Percentiles rank a stretch among this genome's conserved stretches.
phyloP scores from a whole-genome alignment of 352 stramenopile species.

The Phytophthora sojae region DNA sequence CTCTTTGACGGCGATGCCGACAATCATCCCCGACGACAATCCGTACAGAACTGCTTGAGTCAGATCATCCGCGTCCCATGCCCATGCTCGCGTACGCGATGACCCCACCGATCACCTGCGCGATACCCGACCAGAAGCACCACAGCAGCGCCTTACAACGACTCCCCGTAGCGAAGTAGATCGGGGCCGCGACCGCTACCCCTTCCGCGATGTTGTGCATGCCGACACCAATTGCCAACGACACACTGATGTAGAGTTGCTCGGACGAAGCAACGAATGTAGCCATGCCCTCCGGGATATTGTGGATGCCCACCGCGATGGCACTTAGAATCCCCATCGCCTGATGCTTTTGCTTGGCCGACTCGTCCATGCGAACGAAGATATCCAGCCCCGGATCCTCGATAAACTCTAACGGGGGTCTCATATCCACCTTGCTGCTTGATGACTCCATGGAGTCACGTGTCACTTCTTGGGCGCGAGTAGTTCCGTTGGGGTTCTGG shows the following conservation, averaged over 20 bases:
- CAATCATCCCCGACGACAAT: constrained; percentile 95
- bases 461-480: constrained; percentile 32
- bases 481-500: constrained; percentile 40
- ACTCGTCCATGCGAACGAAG: constrained; percentile 54
- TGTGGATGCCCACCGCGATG: constrained; percentile 95
- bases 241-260: constrained; percentile 86
- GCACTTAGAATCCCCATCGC: constrained; percentile 93
- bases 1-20: constrained; percentile 90
- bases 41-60: constrained; percentile 93
- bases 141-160: constrained; percentile 93
- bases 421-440: constrained; percentile 25
- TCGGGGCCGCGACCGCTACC: constrained; percentile 94
- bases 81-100: constrained; percentile 70
- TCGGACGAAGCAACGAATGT: constrained; percentile 94
- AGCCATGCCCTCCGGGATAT: constrained; percentile 96
- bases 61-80: constrained; percentile 55
- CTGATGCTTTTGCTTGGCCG: constrained; percentile 67
- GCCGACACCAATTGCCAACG: constrained; percentile 93
- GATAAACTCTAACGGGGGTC: constrained; percentile 41
- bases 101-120: constrained; percentile 91
- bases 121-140: constrained; percentile 90
- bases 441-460: constrained; percentile 34
- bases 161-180: constrained; percentile 97
- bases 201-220: constrained; percentile 98
- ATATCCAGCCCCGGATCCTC: constrained; percentile 31